A percentile compares a stretch with the other conserved stretches of the same genome.
Evolutionary conservation across 768 basidiomycete genomes (phyloP).

Genomic region (Termitomyces sp.): DNA sequence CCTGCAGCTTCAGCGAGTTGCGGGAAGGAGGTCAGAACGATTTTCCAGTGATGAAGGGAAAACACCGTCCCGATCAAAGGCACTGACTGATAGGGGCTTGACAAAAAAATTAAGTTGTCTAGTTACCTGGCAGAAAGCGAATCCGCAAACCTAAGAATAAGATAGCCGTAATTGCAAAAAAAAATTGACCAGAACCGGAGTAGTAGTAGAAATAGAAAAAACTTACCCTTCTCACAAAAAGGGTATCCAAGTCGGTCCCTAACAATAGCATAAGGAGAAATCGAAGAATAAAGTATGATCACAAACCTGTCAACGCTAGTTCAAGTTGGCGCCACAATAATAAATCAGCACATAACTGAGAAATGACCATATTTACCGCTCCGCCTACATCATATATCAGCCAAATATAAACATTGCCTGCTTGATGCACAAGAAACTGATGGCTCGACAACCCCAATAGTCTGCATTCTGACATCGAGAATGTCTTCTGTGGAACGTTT

Average conservation of each 20-base stretch:
- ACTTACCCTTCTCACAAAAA: slow-evolving; percentile 79
- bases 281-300: slow-evolving; percentile 14
- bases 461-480: slow-evolving; percentile 76
- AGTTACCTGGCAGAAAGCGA: neutral
- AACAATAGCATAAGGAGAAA: neutral
- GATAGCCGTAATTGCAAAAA: slow-evolving; percentile 62
- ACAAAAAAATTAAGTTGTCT: neutral
- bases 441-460: slow-evolving; percentile 77
- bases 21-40: slow-evolving; percentile 34
- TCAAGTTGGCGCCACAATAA: slow-evolving; percentile 25
- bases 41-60: neutral
- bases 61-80: slow-evolving; percentile 61
- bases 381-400: slow-evolving; percentile 82
- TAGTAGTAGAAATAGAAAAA: neutral
- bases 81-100: slow-evolving; percentile 74
- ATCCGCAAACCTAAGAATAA: slow-evolving; percentile 56
- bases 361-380: slow-evolving; percentile 51
- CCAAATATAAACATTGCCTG: slow-evolving; percentile 64
- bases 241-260: slow-evolving; percentile 79
- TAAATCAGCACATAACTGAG: neutral
- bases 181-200: neutral
- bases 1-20: slow-evolving; percentile 77
- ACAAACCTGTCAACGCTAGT: slow-evolving; percentile 55
- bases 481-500: slow-evolving; percentile 59
- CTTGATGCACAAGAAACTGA: slow-evolving; percentile 58